Base-by-base conservation (phyloP, 1,139 yeast genomes). In the Hemisphaericaspora xylanilytica region DNA sequence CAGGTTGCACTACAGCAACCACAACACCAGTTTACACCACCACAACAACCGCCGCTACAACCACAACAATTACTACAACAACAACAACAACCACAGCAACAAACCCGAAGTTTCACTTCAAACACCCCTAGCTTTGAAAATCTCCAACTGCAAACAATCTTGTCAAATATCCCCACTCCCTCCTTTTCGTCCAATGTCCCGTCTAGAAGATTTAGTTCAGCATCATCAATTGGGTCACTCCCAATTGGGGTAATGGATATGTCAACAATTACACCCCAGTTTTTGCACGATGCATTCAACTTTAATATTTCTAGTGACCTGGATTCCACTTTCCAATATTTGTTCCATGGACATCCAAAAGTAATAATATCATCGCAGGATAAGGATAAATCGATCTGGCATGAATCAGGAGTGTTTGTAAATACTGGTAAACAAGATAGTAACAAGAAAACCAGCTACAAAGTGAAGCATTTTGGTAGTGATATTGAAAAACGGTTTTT, bases 381-480 rank as follows among this genome's bases (percentile, higher is more conserved):
- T n/a, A 48, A 51, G 11, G 63, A 57, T 35, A 49, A 48, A 22
- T 42, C 53, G 12, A 49, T 52, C 21, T 61, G 59, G 55, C 64
- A 59, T 40, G 63, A 59, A 29, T 53, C 62, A 1, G 67, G 66
- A 1, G 60, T 59, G 3, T 56, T 52, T 32, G 53, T 59, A 22
- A 53, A 51, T 12, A 37, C 48, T 14, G 41, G 40, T 14, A 35
- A 38, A 11, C 42, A 42, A n/a, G 43, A 41, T 25, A 12, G 25
- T 36, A 17, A 18, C 18, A 24, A n/a, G 16, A 36, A 35, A 22
- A 34, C 39, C 27, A 33, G 48, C 4, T 47, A 43, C 39, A 50
- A 50, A 35, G 40, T 45, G 13, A 46, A 41, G 24, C 39, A 46
- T 21, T 45, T 48, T 25, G 48, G 46, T 18, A 35, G 36, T 13